Base-by-base conservation (phyloP, 495 filamentous ascomycete genomes). In the Penicillium paradoxum region DNA sequence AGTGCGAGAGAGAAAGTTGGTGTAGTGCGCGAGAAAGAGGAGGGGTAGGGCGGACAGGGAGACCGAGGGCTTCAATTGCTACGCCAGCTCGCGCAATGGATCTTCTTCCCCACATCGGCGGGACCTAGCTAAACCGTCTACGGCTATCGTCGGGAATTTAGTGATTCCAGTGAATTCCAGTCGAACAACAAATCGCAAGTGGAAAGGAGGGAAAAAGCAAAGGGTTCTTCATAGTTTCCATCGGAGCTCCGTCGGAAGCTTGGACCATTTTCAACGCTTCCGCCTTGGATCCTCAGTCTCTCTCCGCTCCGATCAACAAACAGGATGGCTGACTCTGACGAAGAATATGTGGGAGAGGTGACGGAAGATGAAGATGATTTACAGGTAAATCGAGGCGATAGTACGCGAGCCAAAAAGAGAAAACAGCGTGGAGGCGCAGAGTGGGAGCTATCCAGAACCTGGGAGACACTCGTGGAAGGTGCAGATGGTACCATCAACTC, bases 321-420 rank as follows among this genome's bases (percentile, higher is more conserved):
- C 9, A 13, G 22, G 22, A 76, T 76, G 73, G 72, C 72, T 13
- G 73, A 75, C 55, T 92, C 86, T 51, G 85, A 97, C 63, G 88
- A 85, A 57, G 91, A 96, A 57, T 96, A 90, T 65, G 79, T 91
- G 56, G 85, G 81, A 46, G 82, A 83, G 46, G 73, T 79, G 48
- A 90, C 89, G 6, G 90, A 90, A 58, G 91, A 96, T 62, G 91
- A 93, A 45, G 87, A 90, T 63, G 88, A 91, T 72, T 73, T 56
- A 70, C 77, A 53, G 72, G 79, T 62, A 69, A 69, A 57, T 72
- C 79, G 30, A 68, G 74, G 22, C 55, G 71, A 44, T 60, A 66
- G 22, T 56, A 29, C 40, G 53, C 73, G 70, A 51, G 71, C 75
- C 9, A 66, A 64, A 54, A 66, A 76, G 60, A 73, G 69, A 60